Conservation (phyloP, 2,329 filamentous ascomycete species). For the Phialophora macrospora region DNA sequence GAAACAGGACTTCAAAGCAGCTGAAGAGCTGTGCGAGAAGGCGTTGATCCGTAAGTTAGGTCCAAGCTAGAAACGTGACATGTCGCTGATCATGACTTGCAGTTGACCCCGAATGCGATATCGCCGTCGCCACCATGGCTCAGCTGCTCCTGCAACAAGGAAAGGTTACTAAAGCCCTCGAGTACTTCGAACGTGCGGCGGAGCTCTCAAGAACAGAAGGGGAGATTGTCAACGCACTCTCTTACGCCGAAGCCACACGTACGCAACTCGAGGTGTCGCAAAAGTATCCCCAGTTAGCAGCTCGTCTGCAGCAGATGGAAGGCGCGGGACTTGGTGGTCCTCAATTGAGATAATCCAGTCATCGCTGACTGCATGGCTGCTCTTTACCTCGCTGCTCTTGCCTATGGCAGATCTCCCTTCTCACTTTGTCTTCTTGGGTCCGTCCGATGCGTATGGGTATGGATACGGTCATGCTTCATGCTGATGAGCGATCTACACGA, state of each 20-base stretch:
- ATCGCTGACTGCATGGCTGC: neutral
- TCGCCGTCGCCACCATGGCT: constrained; percentile 97
- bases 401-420: constrained; percentile 27
- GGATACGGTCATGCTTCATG: constrained; percentile 12
- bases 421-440: constrained; percentile 23
- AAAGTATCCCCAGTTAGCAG: constrained; percentile 80
- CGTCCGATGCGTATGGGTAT: neutral
- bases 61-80: neutral
- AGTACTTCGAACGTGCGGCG: constrained; percentile 95
- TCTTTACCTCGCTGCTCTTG: constrained; percentile 18
- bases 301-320: constrained; percentile 68
- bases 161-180: constrained; percentile 91
- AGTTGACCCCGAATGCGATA: constrained; percentile 99
- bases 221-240: constrained; percentile 94
- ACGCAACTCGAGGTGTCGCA: constrained; percentile 93
- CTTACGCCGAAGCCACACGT: constrained; percentile 93
- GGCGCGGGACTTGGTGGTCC: constrained; percentile 39
- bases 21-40: constrained; percentile 95
- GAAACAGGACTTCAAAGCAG: constrained; percentile 94
- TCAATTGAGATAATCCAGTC: constrained; percentile 26
- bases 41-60: constrained; percentile 85
- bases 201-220: constrained; percentile 92
- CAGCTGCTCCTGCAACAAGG: constrained; percentile 96
- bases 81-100: constrained; percentile 33
- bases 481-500: constrained; percentile 32